Percentiles rank a stretch among this genome's conserved stretches.
phyloP scores from a whole-genome alignment of 1,284 basidiomycete genomes.

The Cryptococcus neoformans region DNA sequence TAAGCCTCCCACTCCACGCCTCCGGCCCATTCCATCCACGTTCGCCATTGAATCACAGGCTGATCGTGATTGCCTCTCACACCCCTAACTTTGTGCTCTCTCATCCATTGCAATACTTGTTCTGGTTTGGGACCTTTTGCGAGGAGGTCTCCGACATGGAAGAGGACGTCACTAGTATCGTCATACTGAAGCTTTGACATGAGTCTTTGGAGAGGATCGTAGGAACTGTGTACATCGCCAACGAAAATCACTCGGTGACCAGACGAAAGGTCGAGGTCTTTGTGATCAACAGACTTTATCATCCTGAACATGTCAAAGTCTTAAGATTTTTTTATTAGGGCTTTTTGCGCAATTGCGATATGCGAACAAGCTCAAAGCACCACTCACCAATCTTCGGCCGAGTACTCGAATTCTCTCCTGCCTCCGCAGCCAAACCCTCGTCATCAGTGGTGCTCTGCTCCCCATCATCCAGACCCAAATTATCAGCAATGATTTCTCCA shows the following conservation, averaged over 20 bases:
- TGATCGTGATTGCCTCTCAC: conserved; percentile 93
- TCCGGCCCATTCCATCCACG: conserved; percentile 62
- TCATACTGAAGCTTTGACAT: conserved; percentile 62
- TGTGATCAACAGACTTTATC: conserved; percentile 30
- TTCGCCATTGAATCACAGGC: conserved; percentile 68
- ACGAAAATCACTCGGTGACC: conserved; percentile 62
- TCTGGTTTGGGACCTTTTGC: conserved; percentile 67
- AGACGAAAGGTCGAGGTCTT: conserved; percentile 23
- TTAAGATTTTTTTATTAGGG: conserved; percentile 2
- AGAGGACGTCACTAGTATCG: conserved; percentile 60
- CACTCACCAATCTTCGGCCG: too few species aligned
- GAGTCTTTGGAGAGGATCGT: conserved; percentile 64
- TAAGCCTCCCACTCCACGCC: conserved; percentile 28
- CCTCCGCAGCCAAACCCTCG: not conserved
- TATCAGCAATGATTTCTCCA: conserved; percentile 12
- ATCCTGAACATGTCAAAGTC: conserved; percentile 45
- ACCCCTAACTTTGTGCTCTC: conserved; percentile 60
- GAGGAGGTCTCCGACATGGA: conserved; percentile 77
- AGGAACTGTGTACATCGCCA: conserved; percentile 83
- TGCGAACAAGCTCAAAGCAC: too few species aligned
- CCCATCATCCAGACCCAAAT: conserved; percentile 4
- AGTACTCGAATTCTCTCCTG: too few species aligned
- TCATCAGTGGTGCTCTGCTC: conserved; percentile 1
- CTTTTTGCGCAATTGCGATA: too few species aligned
- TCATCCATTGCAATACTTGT: conserved; percentile 63